A percentile compares a stretch with the other conserved stretches of the same genome.
These are phyloP conservation scores for Leishmania major DNA, from an alignment of 208 protist species.

Conservation along the genomic window DNA sequence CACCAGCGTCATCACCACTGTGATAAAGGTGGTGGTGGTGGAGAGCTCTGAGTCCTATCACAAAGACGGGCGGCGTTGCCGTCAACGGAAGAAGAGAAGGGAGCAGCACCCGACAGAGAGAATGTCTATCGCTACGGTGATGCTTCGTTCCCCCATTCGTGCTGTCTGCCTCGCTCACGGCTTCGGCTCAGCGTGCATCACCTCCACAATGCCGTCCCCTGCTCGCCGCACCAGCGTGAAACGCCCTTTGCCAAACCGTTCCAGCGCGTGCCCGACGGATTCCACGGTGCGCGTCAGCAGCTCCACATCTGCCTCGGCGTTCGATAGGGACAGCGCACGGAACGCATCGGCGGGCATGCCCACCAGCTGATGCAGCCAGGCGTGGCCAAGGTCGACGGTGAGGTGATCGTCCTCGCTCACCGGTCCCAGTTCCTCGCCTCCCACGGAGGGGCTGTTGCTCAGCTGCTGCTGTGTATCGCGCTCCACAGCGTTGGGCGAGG, in stretches of 20 bases:
- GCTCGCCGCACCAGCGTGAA: conserved; percentile 48
- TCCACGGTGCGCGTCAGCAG: conserved; percentile 44
- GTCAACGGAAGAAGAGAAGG: background rate
- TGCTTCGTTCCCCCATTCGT: background rate
- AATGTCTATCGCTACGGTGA: background rate
- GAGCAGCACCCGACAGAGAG: background rate
- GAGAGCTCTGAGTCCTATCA: background rate
- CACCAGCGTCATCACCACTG: background rate
- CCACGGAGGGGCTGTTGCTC: conserved; percentile 7
- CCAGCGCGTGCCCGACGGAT: conserved; percentile 42
- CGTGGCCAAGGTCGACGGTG: conserved; percentile 65
- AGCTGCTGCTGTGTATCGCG: conserved; percentile 20
- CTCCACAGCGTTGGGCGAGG: conserved; percentile 33
- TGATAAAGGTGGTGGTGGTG: background rate
- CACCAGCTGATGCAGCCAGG: conserved; percentile 58
- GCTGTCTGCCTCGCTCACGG: background rate
- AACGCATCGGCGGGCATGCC: conserved; percentile 59
- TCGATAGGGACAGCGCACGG: conserved; percentile 39
- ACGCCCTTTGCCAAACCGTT: conserved; percentile 48
- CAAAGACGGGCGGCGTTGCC: background rate
- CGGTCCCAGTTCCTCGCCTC: background rate
- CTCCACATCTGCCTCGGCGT: conserved; percentile 31
- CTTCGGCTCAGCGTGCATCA: conserved; percentile 33
- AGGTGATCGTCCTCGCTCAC: conserved; percentile 31
- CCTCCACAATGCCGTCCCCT: conserved; percentile 45